Percentiles rank a stretch among this genome's conserved stretches.
Evolutionary conservation across 495 filamentous ascomycete species (phyloP).

Genomic region (Schizothecium vesticola): DNA sequence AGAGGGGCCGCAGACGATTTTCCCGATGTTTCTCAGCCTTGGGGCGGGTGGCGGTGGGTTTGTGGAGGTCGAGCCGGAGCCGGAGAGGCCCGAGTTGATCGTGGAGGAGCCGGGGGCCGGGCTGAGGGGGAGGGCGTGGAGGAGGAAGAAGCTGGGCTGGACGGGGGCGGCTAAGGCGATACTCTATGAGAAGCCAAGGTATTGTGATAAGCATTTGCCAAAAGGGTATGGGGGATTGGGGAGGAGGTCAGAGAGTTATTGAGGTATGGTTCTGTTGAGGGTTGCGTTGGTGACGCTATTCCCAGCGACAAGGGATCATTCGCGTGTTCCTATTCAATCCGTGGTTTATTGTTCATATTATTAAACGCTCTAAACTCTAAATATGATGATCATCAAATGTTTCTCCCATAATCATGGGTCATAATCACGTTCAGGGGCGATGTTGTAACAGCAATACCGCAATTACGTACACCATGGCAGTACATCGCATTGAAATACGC

Average conservation of each 20-base stretch:
- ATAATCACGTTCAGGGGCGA: background rate
- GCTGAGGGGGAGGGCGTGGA: constrained; percentile 31
- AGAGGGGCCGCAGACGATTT: background rate
- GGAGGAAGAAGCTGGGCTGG: constrained; percentile 37
- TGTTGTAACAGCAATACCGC: background rate
- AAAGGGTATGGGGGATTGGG: constrained; percentile 13
- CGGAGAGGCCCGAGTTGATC: constrained; percentile 25
- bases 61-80: constrained; percentile 8
- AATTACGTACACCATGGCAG: background rate
- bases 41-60: background rate
- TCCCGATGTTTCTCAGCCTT: background rate
- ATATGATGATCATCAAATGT: background rate
- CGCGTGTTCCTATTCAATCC: too few species aligned
- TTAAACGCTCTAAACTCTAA: background rate
- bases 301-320: background rate
- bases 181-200: constrained; percentile 16
- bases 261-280: background rate
- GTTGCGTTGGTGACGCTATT: too few species aligned
- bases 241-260: constrained; percentile 19
- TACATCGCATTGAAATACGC: background rate
- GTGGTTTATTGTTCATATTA: background rate
- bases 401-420: background rate
- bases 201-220: constrained; percentile 14
- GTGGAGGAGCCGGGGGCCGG: constrained; percentile 30
- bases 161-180: constrained; percentile 26